phyloP scores from a whole-genome alignment of 2,329 filamentous ascomycete species.

The Herpomyces periplanetae region DNA sequence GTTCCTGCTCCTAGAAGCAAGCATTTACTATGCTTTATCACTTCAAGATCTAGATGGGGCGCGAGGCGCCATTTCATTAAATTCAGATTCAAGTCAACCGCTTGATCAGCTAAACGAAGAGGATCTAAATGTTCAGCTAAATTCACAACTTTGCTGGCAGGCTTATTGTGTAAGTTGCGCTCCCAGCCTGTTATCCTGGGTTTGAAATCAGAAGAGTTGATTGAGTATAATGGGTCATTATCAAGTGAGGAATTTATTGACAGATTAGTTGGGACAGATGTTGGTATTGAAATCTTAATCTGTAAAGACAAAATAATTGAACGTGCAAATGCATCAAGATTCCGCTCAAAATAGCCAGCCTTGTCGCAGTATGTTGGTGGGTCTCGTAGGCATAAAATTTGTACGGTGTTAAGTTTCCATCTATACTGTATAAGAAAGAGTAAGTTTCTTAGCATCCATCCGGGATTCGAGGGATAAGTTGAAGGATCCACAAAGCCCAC shows the following conservation, averaged over 20 bases:
- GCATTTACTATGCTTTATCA: slow-evolving; percentile 60
- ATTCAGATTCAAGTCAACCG: slow-evolving; percentile 80
- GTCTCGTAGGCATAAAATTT: slow-evolving; percentile 68
- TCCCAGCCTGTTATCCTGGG: slow-evolving; percentile 92
- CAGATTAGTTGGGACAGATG: slow-evolving; percentile 6
- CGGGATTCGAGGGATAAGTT: slow-evolving; percentile 48
- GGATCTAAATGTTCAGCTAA: slow-evolving; percentile 83
- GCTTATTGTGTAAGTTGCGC: slow-evolving; percentile 33
- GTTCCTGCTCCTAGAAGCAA: slow-evolving; percentile 70
- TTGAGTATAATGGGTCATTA: slow-evolving; percentile 3
- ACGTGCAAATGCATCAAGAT: slow-evolving; percentile 15
- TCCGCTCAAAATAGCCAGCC: slow-evolving; percentile 38
- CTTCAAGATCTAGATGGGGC: slow-evolving; percentile 47
- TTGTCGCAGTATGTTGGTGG: slow-evolving; percentile 35
- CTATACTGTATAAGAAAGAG: slow-evolving; percentile 45
- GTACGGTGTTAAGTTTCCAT: slow-evolving; percentile 32
- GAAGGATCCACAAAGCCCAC: slow-evolving; percentile 72
- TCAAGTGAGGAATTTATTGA: slow-evolving; percentile 4
- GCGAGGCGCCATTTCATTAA: slow-evolving; percentile 96
- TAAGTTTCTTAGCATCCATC: slow-evolving; percentile 71
- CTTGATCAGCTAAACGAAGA: slow-evolving; percentile 45
- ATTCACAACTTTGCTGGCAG: slow-evolving; percentile 36
- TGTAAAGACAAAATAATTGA: slow-evolving; percentile 3
- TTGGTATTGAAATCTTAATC: slow-evolving; percentile 3
- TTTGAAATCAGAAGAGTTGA: slow-evolving; percentile 14